A percentile compares a stretch with the other conserved stretches of the same genome.
Conservation (phyloP, 768 basidiomycete species). For the Tricholoma sp. region DNA sequence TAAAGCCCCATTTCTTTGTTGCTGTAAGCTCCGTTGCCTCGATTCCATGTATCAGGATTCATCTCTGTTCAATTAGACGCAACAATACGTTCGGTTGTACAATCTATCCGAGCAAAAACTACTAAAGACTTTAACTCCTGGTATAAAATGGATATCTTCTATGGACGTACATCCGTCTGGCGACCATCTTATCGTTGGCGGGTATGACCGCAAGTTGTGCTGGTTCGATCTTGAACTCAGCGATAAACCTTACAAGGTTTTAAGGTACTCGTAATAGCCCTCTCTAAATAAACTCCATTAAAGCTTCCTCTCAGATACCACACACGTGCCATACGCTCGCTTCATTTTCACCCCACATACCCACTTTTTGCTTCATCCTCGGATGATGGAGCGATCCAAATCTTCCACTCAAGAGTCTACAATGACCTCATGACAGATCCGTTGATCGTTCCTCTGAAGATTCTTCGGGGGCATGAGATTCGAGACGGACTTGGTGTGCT, state of each 20-base stretch:
- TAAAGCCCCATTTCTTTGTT: slow-evolving; percentile 94
- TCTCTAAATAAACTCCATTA: not conserved
- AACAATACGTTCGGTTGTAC: slow-evolving; percentile 93
- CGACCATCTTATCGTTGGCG: slow-evolving; percentile 95
- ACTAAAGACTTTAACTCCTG: slow-evolving; percentile 90
- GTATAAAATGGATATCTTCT: slow-evolving; percentile 94
- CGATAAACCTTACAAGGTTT: slow-evolving; percentile 94
- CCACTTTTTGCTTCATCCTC: slow-evolving; percentile 96
- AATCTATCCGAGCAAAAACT: slow-evolving; percentile 92
- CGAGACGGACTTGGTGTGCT: slow-evolving; percentile 87
- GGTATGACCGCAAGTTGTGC: slow-evolving; percentile 94
- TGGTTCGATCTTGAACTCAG: slow-evolving; percentile 99
- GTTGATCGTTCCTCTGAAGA: slow-evolving; percentile 95
- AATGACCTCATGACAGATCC: slow-evolving; percentile 96
- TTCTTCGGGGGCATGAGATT: slow-evolving; percentile 86
- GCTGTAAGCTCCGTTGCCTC: slow-evolving; percentile 57
- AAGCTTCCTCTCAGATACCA: slow-evolving; percentile 64
- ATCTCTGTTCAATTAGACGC: slow-evolving; percentile 55
- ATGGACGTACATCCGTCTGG: slow-evolving; percentile 96
- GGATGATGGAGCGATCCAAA: slow-evolving; percentile 94
- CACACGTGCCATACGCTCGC: slow-evolving; percentile 84
- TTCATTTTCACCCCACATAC: slow-evolving; percentile 91
- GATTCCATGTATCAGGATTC: slow-evolving; percentile 6
- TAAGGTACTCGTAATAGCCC: slow-evolving; percentile 55
- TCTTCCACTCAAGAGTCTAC: slow-evolving; percentile 95